phyloP scores from a whole-genome alignment of 2,329 filamentous ascomycete species.

The Arthroderma sp. region DNA sequence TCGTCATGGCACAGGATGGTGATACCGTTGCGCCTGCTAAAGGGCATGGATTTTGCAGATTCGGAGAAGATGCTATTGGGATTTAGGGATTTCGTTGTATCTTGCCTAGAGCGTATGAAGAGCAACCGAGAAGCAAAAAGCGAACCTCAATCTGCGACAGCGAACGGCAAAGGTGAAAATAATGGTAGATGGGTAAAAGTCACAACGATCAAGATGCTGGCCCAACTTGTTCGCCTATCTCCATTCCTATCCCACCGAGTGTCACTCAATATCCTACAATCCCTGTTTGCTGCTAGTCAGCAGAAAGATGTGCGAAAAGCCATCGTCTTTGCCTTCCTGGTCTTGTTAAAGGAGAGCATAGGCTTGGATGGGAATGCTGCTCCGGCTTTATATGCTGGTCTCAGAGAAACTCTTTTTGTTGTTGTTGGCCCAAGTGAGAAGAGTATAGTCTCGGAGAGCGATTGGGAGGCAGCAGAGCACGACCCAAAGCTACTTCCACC shows the following conservation, averaged over 20 bases:
- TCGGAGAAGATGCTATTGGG: conserved; percentile 5
- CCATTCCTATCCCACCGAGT: conserved; percentile 6
- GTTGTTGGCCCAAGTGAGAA: conserved; percentile 10
- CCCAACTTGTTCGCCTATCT: conserved; percentile 6
- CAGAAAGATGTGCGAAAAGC: conserved; percentile 11
- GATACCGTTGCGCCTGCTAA: conserved; percentile 4
- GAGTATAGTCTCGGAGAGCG: conserved; percentile 2
- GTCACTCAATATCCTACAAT: conserved; percentile 4
- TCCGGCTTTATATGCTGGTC: not conserved
- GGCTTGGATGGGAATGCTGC: conserved; percentile 1
- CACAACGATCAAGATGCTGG: conserved; percentile 13
- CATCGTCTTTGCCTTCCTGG: conserved; percentile 7
- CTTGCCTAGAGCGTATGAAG: not conserved
- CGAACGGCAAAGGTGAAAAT: not conserved
- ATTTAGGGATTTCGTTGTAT: conserved; percentile 5
- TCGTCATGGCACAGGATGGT: conserved; percentile 11
- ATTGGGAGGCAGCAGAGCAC: conserved; percentile 9
- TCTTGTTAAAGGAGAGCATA: conserved; percentile 3
- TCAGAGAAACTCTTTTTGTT: conserved; percentile 3
- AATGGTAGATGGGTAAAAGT: conserved; percentile 6
- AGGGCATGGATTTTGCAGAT: conserved; percentile 2
- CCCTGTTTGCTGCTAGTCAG: conserved; percentile 4
- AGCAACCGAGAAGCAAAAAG: not conserved
- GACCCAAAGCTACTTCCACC: conserved; percentile 5
- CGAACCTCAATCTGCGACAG: not conserved